phyloP scores from a whole-genome alignment of 768 basidiomycete species.

The Amanita pallidorosea region DNA sequence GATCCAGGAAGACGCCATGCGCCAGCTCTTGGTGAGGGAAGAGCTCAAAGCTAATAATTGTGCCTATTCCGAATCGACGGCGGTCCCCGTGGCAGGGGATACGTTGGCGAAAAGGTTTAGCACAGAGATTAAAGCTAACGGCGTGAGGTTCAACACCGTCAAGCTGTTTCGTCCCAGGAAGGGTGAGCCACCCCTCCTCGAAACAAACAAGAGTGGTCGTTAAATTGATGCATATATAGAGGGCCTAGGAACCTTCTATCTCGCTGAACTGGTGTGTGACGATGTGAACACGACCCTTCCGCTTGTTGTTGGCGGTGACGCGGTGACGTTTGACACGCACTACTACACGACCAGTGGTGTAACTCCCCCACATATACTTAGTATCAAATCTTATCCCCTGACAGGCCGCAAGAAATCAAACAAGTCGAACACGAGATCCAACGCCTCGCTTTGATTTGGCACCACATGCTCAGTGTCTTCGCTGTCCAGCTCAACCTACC shows the following conservation, averaged over 20 bases:
- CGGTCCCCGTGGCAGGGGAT: too few relatives aligned
- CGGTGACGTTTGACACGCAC: too few relatives aligned
- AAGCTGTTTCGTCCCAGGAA: constrained; percentile 63
- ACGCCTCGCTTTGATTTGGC: constrained; percentile 44
- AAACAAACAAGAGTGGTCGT: background rate
- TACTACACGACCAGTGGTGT: too few relatives aligned
- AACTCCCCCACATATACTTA: too few relatives aligned
- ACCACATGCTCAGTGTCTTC: constrained; percentile 56
- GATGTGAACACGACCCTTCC: too few relatives aligned
- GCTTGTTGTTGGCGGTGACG: too few relatives aligned
- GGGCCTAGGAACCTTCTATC: constrained; percentile 53
- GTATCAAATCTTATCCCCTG: background rate
- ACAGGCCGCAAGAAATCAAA: constrained; percentile 54
- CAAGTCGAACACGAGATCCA: constrained; percentile 58
- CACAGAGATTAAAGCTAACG: too few relatives aligned
- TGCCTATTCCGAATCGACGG: constrained; percentile 58
- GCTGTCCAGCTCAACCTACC: constrained; percentile 55
- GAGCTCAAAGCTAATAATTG: constrained; percentile 42
- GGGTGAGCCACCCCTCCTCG: constrained; percentile 30
- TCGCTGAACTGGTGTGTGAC: constrained; percentile 73
- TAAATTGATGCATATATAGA: constrained; percentile 25
- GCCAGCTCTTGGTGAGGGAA: constrained; percentile 43
- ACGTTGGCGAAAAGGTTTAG: too few relatives aligned
- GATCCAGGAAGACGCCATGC: constrained; percentile 54
- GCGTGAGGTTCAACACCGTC: constrained; percentile 53